These are phyloP conservation scores for Pseudozyma sp. DNA, from an alignment of 1,284 basidiomycete species.

Conservation along the genomic window DNA sequence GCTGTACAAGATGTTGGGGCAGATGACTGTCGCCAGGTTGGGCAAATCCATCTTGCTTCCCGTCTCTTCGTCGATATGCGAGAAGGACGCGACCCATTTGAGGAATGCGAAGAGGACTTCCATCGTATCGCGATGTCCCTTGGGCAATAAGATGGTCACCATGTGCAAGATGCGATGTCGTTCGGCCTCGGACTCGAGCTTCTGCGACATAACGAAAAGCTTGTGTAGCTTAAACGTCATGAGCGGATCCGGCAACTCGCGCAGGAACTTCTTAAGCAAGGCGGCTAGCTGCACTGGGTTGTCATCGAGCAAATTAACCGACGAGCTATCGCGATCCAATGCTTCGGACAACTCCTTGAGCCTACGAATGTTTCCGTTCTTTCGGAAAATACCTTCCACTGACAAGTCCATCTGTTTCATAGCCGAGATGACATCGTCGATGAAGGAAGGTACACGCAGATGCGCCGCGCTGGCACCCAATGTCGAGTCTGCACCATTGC, in stretches of 20 bases:
- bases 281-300: slow-evolving; percentile 98
- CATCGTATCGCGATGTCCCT: slow-evolving; percentile 93
- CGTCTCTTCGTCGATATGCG: slow-evolving; percentile 96
- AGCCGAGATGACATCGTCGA: slow-evolving; percentile 96
- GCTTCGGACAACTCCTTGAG: slow-evolving; percentile 90
- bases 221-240: slow-evolving; percentile 94
- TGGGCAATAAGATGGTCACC: slow-evolving; percentile 86
- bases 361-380: slow-evolving; percentile 96
- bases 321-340: slow-evolving; percentile 85
- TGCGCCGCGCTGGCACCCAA: slow-evolving; percentile 87
- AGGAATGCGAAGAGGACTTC: slow-evolving; percentile 98
- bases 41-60: slow-evolving; percentile 98
- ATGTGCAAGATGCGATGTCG: slow-evolving; percentile 87
- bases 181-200: slow-evolving; percentile 80
- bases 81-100: slow-evolving; percentile 99
- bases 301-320: slow-evolving; percentile 91
- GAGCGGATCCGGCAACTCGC: slow-evolving; percentile 94
- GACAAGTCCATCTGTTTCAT: slow-evolving; percentile 99
- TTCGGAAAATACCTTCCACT: slow-evolving; percentile 97
- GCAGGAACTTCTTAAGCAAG: slow-evolving; percentile 94
- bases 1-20: slow-evolving; percentile 91
- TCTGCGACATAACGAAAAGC: slow-evolving; percentile 88
- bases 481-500: slow-evolving; percentile 92
- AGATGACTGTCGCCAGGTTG: slow-evolving; percentile 97
- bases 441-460: slow-evolving; percentile 91